Evolutionary conservation across 257 asterid genomes (phyloP).

Genomic region (Apocynum venetum): DNA sequence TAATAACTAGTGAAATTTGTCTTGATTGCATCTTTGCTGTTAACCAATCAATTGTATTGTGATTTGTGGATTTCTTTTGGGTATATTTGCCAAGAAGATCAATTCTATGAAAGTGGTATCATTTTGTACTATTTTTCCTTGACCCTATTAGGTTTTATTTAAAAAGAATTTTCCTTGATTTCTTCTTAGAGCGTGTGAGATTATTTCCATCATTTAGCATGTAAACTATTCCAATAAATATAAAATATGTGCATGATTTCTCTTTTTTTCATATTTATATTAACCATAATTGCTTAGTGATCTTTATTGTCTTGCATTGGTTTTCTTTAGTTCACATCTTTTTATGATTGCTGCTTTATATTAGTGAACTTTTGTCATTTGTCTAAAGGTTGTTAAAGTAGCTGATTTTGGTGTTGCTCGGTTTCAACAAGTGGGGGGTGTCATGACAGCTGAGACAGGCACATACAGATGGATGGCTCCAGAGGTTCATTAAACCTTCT

Average conservation of each 20-base stretch:
- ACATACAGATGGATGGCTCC: constrained; percentile 50
- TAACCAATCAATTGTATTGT: background rate
- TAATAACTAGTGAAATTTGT: background rate
- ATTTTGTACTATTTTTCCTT: background rate
- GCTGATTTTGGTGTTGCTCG: constrained; percentile 52
- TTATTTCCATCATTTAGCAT: background rate
- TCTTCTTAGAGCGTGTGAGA: background rate
- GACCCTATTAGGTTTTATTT: background rate
- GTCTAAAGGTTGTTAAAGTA: constrained; percentile 39
- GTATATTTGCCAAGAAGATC: background rate
- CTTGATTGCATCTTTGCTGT: background rate
- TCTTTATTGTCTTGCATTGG: background rate
- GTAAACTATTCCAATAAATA: background rate
- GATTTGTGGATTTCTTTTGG: background rate
- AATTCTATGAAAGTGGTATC: too few relatives aligned
- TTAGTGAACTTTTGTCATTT: constrained; percentile 27
- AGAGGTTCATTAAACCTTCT: constrained; percentile 25
- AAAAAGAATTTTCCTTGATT: background rate
- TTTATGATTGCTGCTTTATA: constrained; percentile 14
- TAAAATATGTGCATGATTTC: background rate
- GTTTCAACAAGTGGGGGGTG: constrained; percentile 33
- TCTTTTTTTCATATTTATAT: background rate
- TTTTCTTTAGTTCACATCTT: background rate
- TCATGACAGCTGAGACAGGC: constrained; percentile 49
- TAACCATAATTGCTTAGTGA: background rate